A percentile compares a stretch with the other conserved stretches of the same genome.
Evolutionary conservation across 352 stramenopile genomes (phyloP).

Genomic region (Nothophytophthora sp.): DNA sequence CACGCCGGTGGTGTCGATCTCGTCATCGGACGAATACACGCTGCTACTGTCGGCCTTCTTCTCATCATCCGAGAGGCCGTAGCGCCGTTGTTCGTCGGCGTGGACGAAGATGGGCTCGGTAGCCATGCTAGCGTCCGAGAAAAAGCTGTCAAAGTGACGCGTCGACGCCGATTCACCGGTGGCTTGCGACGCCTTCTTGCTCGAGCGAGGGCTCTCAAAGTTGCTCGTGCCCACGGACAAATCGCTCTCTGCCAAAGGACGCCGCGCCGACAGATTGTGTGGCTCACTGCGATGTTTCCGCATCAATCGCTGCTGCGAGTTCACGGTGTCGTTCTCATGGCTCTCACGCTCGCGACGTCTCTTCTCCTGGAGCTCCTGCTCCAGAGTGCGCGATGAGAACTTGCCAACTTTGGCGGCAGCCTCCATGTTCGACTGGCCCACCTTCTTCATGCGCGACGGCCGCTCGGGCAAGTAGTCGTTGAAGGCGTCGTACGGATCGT

Average conservation of each 20-base stretch:
- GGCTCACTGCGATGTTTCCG: slow-evolving; percentile 31
- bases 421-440: slow-evolving; percentile 36
- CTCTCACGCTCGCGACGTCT: slow-evolving; percentile 9
- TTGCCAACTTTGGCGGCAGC: slow-evolving; percentile 32
- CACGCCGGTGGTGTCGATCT: slow-evolving; percentile 74
- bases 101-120: slow-evolving; percentile 32
- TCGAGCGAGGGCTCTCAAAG: slow-evolving; percentile 25
- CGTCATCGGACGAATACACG: slow-evolving; percentile 52
- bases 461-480: slow-evolving; percentile 71
- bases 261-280: slow-evolving; percentile 22
- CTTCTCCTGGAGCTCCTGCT: slow-evolving; percentile 21
- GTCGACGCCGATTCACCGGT: slow-evolving; percentile 4
- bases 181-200: slow-evolving; percentile 5
- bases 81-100: slow-evolving; percentile 30
- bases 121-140: slow-evolving; percentile 40
- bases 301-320: slow-evolving; percentile 23
- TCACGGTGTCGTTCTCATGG: slow-evolving; percentile 6
- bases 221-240: slow-evolving; percentile 19
- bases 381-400: slow-evolving; percentile 33
- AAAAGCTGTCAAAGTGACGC: slow-evolving; percentile 41
- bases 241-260: slow-evolving; percentile 22
- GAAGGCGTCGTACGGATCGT: slow-evolving; percentile 68
- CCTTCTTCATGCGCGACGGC: slow-evolving; percentile 48
- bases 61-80: slow-evolving; percentile 46
- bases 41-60: slow-evolving; percentile 35